Evolutionary conservation across 345 rosid species (phyloP).

Genomic region (Dipteronia dyeriana): DNA sequence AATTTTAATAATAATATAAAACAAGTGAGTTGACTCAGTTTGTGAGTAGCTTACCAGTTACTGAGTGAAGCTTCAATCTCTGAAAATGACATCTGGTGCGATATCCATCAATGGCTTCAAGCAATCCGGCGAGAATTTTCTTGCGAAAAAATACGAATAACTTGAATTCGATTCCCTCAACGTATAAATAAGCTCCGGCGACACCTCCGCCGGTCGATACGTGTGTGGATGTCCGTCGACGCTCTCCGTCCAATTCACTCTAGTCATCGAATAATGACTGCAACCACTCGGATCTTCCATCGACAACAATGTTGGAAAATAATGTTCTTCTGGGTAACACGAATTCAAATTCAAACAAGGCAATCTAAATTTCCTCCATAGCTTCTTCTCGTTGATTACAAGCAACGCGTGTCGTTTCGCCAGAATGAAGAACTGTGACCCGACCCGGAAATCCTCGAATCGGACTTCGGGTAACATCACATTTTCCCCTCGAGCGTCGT

Average conservation of each 20-base stretch:
- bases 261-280: constrained; percentile 62
- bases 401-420: constrained; percentile 70
- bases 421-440: constrained; percentile 85
- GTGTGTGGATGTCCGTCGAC: constrained; percentile 72
- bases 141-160: constrained; percentile 63
- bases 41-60: no score
- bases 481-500: constrained; percentile 60
- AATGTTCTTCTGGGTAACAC: constrained; percentile 91
- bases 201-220: constrained; percentile 50
- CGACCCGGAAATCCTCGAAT: constrained; percentile 63
- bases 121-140: constrained; percentile 55
- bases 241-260: constrained; percentile 83
- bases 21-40: no score
- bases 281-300: constrained; percentile 70
- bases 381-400: constrained; percentile 55
- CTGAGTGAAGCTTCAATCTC: no score
- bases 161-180: constrained; percentile 56
- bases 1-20: no score
- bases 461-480: constrained; percentile 71
- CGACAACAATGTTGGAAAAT: constrained; percentile 78
- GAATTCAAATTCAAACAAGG: constrained; percentile 57
- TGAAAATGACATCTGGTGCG: no score
- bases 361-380: constrained; percentile 77
- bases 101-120: no score
- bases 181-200: constrained; percentile 43